These are phyloP conservation scores for Dacryopinax primogenitus DNA, from an alignment of 768 basidiomycete genomes.

Conservation along the genomic window DNA sequence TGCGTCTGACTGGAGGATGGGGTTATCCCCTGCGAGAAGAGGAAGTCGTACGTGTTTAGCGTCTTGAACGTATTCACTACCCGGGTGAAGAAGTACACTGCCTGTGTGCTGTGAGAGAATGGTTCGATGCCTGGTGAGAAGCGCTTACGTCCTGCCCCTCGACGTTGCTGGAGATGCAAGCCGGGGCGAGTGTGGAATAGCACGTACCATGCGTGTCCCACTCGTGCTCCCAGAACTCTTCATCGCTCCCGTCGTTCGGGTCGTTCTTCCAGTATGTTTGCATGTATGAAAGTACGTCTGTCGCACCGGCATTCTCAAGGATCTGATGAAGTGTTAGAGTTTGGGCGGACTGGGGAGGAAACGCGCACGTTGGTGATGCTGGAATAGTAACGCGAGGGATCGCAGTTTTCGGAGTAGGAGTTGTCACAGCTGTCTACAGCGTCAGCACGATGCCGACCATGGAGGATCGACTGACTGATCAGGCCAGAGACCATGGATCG, in stretches of 20 bases:
- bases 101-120: slow-evolving; percentile 10
- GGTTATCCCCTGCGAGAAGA: slow-evolving; percentile 56
- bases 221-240: slow-evolving; percentile 26
- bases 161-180: slow-evolving; percentile 19
- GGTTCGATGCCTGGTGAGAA: neutral
- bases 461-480: slow-evolving; percentile 36
- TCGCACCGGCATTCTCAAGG: slow-evolving; percentile 3
- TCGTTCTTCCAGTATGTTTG: slow-evolving; percentile 20
- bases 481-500: slow-evolving; percentile 65
- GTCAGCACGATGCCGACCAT: slow-evolving; percentile 13
- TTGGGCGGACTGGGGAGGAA: neutral
- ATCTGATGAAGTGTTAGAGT: neutral
- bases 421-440: slow-evolving; percentile 18
- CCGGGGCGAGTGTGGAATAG: slow-evolving; percentile 22
- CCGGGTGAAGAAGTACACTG: slow-evolving; percentile 21
- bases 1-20: slow-evolving; percentile 49
- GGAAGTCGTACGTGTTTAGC: slow-evolving; percentile 64
- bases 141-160: slow-evolving; percentile 19
- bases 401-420: slow-evolving; percentile 22
- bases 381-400: slow-evolving; percentile 19
- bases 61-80: slow-evolving; percentile 50
- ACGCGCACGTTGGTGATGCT: slow-evolving; percentile 19
- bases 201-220: slow-evolving; percentile 23
- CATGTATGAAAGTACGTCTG: neutral
- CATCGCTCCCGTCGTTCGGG: slow-evolving; percentile 20